A percentile compares a stretch with the other conserved stretches of the same genome.
These are phyloP conservation scores for Groenewaldozyma sp. DNA, from an alignment of 1,139 yeast species.

Conservation along the genomic window DNA sequence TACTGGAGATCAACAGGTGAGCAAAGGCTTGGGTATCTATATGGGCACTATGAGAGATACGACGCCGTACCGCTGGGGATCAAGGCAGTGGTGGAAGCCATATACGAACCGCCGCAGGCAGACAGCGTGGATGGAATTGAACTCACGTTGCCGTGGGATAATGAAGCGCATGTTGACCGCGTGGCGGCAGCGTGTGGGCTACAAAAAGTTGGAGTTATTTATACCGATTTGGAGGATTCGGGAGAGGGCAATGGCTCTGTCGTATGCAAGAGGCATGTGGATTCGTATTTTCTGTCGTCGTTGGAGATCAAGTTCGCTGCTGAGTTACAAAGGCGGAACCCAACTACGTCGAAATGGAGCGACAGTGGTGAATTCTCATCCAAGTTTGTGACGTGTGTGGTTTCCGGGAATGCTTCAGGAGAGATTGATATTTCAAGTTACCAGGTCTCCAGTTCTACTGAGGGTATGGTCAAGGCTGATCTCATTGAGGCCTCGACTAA, in stretches of 20 bases:
- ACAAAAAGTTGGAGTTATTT: constrained; percentile 68
- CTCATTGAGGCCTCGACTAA: constrained; percentile 82
- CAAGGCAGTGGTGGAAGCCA: constrained; percentile 88
- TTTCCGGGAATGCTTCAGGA: constrained; percentile 76
- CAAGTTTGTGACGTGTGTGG: constrained; percentile 85
- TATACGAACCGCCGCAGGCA: constrained; percentile 85
- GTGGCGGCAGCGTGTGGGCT: constrained; percentile 59
- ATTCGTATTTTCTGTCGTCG: constrained; percentile 80
- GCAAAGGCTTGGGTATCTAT: constrained; percentile 78
- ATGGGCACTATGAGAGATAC: constrained; percentile 72
- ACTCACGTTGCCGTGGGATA: constrained; percentile 50
- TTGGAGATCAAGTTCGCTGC: constrained; percentile 85
- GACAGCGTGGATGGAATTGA: constrained; percentile 83
- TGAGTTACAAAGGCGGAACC: constrained; percentile 55
- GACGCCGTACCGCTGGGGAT: constrained; percentile 86
- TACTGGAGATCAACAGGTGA: constrained; percentile 84
- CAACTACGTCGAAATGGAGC: constrained; percentile 61
- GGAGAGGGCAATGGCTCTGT: constrained; percentile 85
- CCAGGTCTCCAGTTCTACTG: constrained; percentile 84
- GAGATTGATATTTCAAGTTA: constrained; percentile 88
- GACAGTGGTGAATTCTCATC: constrained; percentile 67
- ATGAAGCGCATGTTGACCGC: constrained; percentile 37
- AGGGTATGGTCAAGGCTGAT: constrained; percentile 80
- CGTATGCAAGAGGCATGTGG: constrained; percentile 84
- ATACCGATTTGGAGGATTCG: constrained; percentile 83